Evolutionary conservation across 495 filamentous ascomycete species (phyloP), one percentile per base, ranked within the genome.

Genomic region (Apodospora peruviana): DNA sequence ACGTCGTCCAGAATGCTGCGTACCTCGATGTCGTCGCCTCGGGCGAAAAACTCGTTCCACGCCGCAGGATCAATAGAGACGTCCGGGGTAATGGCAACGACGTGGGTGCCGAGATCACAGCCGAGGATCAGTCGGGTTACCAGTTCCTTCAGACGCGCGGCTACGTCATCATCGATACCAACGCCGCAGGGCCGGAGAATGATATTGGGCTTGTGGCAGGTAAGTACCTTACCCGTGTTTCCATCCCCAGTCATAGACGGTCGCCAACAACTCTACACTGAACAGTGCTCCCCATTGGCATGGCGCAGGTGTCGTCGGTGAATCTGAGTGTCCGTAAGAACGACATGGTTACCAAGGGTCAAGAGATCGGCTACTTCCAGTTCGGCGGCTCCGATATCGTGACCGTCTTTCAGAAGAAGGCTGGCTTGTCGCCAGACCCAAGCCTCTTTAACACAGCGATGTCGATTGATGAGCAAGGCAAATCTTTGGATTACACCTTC

Each of bases 131-230:
- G 34, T 47, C 45, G n/a, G 45, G 35, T n/a, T 47, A 47, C 18
- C 45, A 47, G 45, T 47, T 47, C 45, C 27, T 47, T 18, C 45
- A 47, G 45, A 39, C 45, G 4, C 36, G 46, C 2, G 46, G 46
- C 3, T 12, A 29, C n/a, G 12, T 48, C 23, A 20, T 42, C 16
- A 41, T 48, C 17, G 46, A 48, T 16, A 41, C 46, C 12, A 34
- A 18, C 37, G 46, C 40, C 16, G 20, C 42, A 20, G 46, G 46
- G 5, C 24, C 20, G 35, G 46, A 41, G n/a, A 24, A n/a, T n/a
- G n/a, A n/a, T n/a, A n/a, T n/a, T n/a, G n/a, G n/a, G n/a, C n/a
- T n/a, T n/a, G n/a, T n/a, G n/a, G n/a, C n/a, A n/a, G n/a, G n/a
- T n/a, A n/a, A n/a, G n/a, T n/a, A n/a, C n/a, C n/a, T n/a, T n/a